phyloP scores from a whole-genome alignment of 768 basidiomycete genomes.

The Leccinum disarticulatum region DNA sequence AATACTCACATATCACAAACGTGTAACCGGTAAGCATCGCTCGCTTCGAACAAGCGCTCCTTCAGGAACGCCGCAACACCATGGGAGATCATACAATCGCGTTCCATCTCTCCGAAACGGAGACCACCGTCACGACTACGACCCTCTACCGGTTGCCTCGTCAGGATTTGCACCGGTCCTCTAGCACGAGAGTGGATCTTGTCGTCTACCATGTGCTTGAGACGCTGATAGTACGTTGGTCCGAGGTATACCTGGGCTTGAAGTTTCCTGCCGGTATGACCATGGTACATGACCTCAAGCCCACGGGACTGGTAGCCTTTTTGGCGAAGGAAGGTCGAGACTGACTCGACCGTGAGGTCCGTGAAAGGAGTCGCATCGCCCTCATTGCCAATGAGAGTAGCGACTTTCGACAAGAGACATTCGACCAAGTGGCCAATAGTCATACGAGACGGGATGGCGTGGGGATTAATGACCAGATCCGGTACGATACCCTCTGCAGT shows the following conservation, averaged over 20 bases:
- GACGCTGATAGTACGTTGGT: conserved; percentile 97
- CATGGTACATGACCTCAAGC: conserved; percentile 97
- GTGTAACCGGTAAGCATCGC: conserved; percentile 90
- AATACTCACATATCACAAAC: conserved; percentile 90
- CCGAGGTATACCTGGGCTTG: conserved; percentile 98
- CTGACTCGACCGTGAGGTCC: conserved; percentile 94
- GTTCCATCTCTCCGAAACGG: conserved; percentile 99
- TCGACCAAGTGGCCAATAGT: conserved; percentile 99
- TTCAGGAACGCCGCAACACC: conserved; percentile 98
- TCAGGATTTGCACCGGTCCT: conserved; percentile 97
- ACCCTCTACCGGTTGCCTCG: conserved; percentile 97
- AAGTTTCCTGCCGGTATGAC: conserved; percentile 96
- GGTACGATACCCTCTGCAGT: conserved; percentile 95
- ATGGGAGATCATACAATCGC: conserved; percentile 99
- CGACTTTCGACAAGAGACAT: conserved; percentile 93
- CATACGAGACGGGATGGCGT: conserved; percentile 99
- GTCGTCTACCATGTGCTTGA: conserved; percentile 99
- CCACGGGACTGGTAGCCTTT: conserved; percentile 97
- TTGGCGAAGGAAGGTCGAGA: conserved; percentile 86
- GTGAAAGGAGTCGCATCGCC: conserved; percentile 99
- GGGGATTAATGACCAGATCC: conserved; percentile 97
- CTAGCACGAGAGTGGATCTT: conserved; percentile 98
- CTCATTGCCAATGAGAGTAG: conserved; percentile 93
- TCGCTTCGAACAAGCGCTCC: conserved; percentile 93
- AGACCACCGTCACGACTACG: conserved; percentile 97